A percentile compares a stretch with the other conserved stretches of the same genome.
Conservation (phyloP, 2,329 filamentous ascomycete species). For the Westerdykella ornata region DNA sequence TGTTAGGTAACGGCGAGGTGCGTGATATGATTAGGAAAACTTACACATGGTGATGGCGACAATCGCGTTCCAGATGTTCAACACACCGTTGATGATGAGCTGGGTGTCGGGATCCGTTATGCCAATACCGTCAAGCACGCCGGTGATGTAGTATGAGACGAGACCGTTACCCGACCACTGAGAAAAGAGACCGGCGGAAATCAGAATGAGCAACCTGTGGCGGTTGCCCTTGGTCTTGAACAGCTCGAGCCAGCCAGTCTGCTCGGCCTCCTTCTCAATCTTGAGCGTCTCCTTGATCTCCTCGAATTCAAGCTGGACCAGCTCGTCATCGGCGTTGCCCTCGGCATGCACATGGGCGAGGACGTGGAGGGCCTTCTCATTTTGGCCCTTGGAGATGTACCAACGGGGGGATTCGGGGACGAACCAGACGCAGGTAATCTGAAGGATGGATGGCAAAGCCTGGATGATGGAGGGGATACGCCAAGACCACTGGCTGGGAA, state of each 20-base stretch:
- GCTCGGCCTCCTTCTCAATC: slow-evolving; percentile 45
- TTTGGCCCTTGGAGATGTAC: slow-evolving; percentile 56
- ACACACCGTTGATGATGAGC: slow-evolving; percentile 40
- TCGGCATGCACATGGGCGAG: slow-evolving; percentile 57
- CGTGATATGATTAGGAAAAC: slow-evolving; percentile 34
- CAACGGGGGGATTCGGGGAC: slow-evolving; percentile 57
- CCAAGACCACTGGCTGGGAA: slow-evolving; percentile 46
- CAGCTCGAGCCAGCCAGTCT: slow-evolving; percentile 41
- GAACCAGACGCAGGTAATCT: slow-evolving; percentile 35
- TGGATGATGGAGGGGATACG: slow-evolving; percentile 51
- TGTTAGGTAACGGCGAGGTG: not conserved
- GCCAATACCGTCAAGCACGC: slow-evolving; percentile 30
- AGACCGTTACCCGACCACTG: slow-evolving; percentile 43
- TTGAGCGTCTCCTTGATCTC: slow-evolving; percentile 47
- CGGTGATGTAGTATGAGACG: slow-evolving; percentile 37
- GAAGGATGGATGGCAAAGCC: slow-evolving; percentile 39
- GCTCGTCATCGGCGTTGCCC: slow-evolving; percentile 38
- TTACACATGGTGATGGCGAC: slow-evolving; percentile 42
- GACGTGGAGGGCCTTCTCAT: slow-evolving; percentile 53
- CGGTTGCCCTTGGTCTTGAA: slow-evolving; percentile 48
- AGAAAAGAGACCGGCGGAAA: slow-evolving; percentile 50
- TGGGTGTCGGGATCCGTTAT: slow-evolving; percentile 33
- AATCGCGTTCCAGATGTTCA: slow-evolving; percentile 58
- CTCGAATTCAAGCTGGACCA: slow-evolving; percentile 44
- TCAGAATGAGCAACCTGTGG: slow-evolving; percentile 49